phyloP scores from a whole-genome alignment of 345 rosid species.

The Gossypium raimondii region DNA sequence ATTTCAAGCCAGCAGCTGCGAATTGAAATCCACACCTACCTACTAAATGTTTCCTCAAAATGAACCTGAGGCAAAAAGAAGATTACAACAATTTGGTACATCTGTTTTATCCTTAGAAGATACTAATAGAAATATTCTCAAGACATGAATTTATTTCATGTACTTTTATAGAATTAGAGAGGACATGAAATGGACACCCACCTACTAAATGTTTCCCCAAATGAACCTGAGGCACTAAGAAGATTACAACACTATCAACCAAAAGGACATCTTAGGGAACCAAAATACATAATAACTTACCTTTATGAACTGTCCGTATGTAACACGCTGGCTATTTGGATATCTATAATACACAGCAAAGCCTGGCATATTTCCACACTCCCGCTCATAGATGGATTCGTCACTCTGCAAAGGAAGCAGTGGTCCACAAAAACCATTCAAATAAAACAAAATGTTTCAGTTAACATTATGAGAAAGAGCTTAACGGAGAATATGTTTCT shows the following conservation, averaged over 20 bases:
- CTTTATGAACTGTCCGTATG: slow-evolving; percentile 97
- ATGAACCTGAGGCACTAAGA: neutral
- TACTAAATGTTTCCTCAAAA: neutral
- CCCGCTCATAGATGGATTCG: slow-evolving; percentile 89
- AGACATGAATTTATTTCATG: neutral
- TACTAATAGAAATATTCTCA: neutral
- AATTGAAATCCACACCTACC: neutral
- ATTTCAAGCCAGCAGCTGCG: neutral
- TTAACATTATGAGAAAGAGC: slow-evolving; percentile 12
- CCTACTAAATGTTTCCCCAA: neutral
- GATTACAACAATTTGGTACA: neutral
- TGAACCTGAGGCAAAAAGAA: neutral
- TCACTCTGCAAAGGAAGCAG: slow-evolving; percentile 57
- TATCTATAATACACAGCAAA: slow-evolving; percentile 96
- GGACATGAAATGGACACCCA: neutral
- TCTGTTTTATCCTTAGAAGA: neutral
- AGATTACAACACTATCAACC: neutral
- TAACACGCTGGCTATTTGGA: slow-evolving; percentile 96
- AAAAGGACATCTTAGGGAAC: neutral
- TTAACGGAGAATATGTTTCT: neutral
- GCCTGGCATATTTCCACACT: slow-evolving; percentile 99
- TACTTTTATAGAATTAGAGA: neutral
- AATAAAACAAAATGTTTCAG: neutral
- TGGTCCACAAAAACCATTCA: slow-evolving; percentile 14
- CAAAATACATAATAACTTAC: slow-evolving; percentile 37